Conservation (phyloP, 129 eudicot species). For the Dittrichia graveolens region DNA sequence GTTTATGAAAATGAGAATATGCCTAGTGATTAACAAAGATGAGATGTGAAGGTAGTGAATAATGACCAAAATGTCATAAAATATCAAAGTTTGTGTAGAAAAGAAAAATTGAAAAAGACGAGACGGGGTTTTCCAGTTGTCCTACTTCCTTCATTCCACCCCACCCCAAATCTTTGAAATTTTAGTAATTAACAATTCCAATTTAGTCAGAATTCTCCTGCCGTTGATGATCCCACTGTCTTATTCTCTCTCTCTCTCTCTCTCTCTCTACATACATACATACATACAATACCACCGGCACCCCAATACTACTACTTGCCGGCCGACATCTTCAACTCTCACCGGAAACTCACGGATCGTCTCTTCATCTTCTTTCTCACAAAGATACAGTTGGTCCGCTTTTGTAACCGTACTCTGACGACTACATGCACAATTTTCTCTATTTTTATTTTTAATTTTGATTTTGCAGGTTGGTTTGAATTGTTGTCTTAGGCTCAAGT, state of each 20-base stretch:
- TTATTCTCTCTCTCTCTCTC: slow-evolving; percentile 31
- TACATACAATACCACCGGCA: slow-evolving; percentile 19
- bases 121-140: slow-evolving; percentile 38
- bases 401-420: not conserved
- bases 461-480: slow-evolving; percentile 13
- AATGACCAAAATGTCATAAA: slow-evolving; percentile 5
- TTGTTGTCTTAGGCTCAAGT: slow-evolving; percentile 8
- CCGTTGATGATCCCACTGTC: slow-evolving; percentile 35
- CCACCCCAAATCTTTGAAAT: slow-evolving; percentile 38
- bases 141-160: slow-evolving; percentile 7
- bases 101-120: slow-evolving; percentile 31
- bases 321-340: slow-evolving; percentile 30
- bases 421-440: not conserved
- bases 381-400: not conserved
- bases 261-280: no score
- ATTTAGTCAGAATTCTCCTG: slow-evolving; percentile 25
- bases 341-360: slow-evolving; percentile 30
- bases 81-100: slow-evolving; percentile 15
- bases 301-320: slow-evolving; percentile 20
- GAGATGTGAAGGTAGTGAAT: not conserved
- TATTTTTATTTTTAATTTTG: not conserved
- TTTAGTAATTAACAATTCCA: slow-evolving; percentile 21
- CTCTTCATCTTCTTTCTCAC: slow-evolving; percentile 20
- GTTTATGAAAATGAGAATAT: not conserved
- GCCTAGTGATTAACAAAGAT: slow-evolving; percentile 9